Evolutionary conservation across 805 yeast species (phyloP).

Genomic region (Sugiyamaella marilandica): DNA sequence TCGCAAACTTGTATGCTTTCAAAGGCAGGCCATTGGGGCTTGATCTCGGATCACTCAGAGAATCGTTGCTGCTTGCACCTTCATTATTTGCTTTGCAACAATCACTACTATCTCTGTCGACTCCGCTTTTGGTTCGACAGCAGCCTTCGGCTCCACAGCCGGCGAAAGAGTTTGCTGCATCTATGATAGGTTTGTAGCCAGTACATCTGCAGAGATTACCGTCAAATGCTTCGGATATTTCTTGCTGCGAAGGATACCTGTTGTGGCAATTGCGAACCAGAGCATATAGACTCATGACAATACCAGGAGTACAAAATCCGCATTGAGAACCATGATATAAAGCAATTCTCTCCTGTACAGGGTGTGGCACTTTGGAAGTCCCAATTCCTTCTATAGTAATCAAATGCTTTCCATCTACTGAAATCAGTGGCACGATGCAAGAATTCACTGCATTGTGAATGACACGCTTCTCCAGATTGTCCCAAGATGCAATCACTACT

Average conservation of each 20-base stretch:
- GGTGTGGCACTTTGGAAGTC: conserved; percentile 38
- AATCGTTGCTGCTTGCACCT: conserved; percentile 11
- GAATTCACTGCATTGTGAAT: conserved; percentile 40
- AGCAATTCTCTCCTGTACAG: conserved; percentile 47
- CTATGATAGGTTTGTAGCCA: conserved; percentile 47
- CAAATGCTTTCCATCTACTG: conserved; percentile 44
- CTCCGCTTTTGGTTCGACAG: conserved; percentile 29
- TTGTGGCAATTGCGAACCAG: conserved; percentile 36
- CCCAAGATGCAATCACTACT: conserved; percentile 38
- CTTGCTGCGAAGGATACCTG: conserved; percentile 36
- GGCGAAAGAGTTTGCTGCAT: conserved; percentile 44
- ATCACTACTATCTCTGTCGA: conserved; percentile 13
- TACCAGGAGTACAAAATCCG: conserved; percentile 50
- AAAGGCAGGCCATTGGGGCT: conserved; percentile 41
- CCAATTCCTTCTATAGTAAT: conserved; percentile 49
- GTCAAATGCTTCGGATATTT: conserved; percentile 42
- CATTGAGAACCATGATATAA: conserved; percentile 48
- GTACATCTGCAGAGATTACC: conserved; percentile 48
- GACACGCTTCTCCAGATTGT: conserved; percentile 25
- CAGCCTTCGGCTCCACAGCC: conserved; percentile 1
- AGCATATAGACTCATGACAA: conserved; percentile 45
- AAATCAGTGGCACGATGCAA: conserved; percentile 43
- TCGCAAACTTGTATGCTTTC: conserved; percentile 37
- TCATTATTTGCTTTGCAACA: conserved; percentile 13
- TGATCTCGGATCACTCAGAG: conserved; percentile 8